Evolutionary conservation across 1,284 basidiomycete genomes (phyloP).

Genomic region (Sanghuangporus baumii): DNA sequence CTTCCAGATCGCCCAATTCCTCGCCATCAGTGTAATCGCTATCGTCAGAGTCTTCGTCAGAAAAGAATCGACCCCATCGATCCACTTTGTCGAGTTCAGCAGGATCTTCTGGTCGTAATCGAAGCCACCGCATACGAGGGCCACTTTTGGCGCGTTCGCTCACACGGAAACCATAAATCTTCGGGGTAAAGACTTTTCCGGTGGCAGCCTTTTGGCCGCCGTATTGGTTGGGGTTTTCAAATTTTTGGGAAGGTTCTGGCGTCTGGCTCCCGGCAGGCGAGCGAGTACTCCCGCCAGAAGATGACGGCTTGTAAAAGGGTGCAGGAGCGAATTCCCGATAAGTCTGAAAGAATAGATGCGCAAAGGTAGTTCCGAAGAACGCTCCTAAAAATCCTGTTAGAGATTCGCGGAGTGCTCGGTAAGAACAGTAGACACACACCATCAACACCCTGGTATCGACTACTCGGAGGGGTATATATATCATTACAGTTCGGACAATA

Average conservation of each 20-base stretch:
- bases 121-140: constrained; percentile 95
- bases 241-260: constrained; percentile 39
- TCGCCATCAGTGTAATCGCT: constrained; percentile 56
- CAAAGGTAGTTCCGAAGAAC: constrained; percentile 98
- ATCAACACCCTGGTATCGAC: constrained; percentile 94
- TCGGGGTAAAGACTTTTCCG: constrained; percentile 84
- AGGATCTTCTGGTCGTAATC: constrained; percentile 74
- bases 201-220: constrained; percentile 83
- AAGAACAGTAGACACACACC: constrained; percentile 49
- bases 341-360: constrained; percentile 96
- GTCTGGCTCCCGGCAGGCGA: constrained; percentile 42
- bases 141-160: constrained; percentile 84
- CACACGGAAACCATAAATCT: constrained; percentile 91
- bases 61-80: constrained; percentile 82
- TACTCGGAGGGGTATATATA: constrained; percentile 93
- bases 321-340: constrained; percentile 88
- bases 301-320: constrained; percentile 68
- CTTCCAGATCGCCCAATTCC: constrained; percentile 72
- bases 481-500: constrained; percentile 99
- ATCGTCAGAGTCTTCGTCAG: constrained; percentile 70
- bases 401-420: background rate
- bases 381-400: constrained; percentile 56
- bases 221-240: constrained; percentile 78
- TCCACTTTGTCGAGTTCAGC: constrained; percentile 84
- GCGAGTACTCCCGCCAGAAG: constrained; percentile 41